Base-by-base conservation (phyloP, 257 asterid genomes). In the Craterostigma plantagineum region DNA sequence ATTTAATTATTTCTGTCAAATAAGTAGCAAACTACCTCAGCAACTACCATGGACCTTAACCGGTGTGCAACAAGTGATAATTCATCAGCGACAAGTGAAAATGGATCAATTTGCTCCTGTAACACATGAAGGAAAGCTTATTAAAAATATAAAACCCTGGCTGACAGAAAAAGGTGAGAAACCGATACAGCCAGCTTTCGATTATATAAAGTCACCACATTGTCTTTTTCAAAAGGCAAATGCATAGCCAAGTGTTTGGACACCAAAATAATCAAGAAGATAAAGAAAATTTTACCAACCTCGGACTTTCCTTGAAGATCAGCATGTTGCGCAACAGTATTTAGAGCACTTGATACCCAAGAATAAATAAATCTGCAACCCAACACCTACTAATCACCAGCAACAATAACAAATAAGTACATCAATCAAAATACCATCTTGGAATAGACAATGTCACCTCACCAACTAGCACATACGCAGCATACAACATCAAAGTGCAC, bases 41-140 rank as follows among this genome's bases (percentile, higher is more conserved):
- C 82, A 49, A 77, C 87, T 45, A 90, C 96, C 94, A 83, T 90
- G 33, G 99, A 67, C 70, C 96, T 80, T 43, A 90, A 62, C 51
- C 92, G 90, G 64, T 80, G 63, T 0, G 91, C 86, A 38, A 90
- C 60, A 69, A 79, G 49, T 11, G 79, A 77, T 46, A 90, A 57
- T 55, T 90, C 99, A 73, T 90, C 99, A 33, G 99, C 86, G 60
- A 90, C 99, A 58, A 90, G 87, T 43, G 94, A 77, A 66, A 83
- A 90, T 14, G 99, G 99, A 60, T 90, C 95, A 16, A 77, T 50
- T 51, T 58, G 77, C 62, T 90, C 96, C 99, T 90, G 73, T 33
- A 60, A 64, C 30, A 23, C 30, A 23, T 23, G 30, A 23, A 2
- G 30, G 30, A 23, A 23, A 23, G 30, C 6, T 23, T 23, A 23